Percentiles rank a stretch among this genome's conserved stretches.
phyloP scores from a whole-genome alignment of 1,284 basidiomycete genomes.

The Microbotryomycetes sp. region DNA sequence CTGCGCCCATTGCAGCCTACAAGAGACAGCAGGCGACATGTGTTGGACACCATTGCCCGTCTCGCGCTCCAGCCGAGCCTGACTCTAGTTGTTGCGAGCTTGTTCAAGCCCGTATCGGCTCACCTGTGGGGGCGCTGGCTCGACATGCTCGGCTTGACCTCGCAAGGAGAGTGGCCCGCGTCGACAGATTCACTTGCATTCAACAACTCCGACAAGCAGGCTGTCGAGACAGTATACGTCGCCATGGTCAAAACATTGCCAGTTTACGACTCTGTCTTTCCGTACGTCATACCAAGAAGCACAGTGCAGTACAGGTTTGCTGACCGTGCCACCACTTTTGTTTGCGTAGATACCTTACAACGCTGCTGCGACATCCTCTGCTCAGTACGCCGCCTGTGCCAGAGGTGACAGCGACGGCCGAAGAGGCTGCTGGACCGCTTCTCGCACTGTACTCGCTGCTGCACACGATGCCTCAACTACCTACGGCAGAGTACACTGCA shows the following conservation, averaged over 20 bases:
- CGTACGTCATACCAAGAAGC: too few species aligned
- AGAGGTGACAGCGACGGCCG: constrained; percentile 1
- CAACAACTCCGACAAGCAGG: constrained; percentile 4
- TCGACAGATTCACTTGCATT: neutral
- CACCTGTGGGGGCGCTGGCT: constrained; percentile 37
- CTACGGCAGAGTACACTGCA: constrained; percentile 8
- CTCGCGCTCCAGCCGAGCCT: constrained; percentile 35
- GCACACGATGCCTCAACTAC: constrained; percentile 18
- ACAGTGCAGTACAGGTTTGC: too few species aligned
- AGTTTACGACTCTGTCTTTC: constrained; percentile 35
- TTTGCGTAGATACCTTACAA: constrained; percentile 19
- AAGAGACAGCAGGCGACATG: neutral
- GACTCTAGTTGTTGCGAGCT: constrained; percentile 33
- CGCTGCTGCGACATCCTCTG: constrained; percentile 19
- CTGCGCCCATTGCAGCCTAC: neutral
- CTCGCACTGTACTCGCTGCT: constrained; percentile 19
- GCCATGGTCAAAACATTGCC: constrained; percentile 34
- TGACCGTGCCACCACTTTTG: too few species aligned
- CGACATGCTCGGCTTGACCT: constrained; percentile 25
- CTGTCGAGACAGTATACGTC: constrained; percentile 24
- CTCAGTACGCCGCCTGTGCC: constrained; percentile 11
- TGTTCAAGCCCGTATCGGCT: constrained; percentile 36
- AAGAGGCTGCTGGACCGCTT: constrained; percentile 13
- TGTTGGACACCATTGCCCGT: constrained; percentile 33
- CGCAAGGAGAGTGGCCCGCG: constrained; percentile 7